phyloP scores from a whole-genome alignment of 371 early-diverging fungal genomes.

The Mortierella sp. region DNA sequence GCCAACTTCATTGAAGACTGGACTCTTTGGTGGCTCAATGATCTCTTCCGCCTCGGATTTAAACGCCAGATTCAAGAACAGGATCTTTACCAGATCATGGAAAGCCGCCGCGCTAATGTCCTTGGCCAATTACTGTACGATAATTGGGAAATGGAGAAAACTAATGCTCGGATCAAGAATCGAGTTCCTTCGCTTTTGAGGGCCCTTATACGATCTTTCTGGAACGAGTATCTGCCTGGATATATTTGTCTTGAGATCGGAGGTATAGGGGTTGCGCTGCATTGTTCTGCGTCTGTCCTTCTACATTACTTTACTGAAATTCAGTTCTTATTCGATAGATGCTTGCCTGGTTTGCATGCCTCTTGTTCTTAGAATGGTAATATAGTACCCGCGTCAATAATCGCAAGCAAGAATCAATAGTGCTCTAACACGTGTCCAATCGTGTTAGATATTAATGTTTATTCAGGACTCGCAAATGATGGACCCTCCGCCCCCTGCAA shows the following conservation, averaged over 20 bases:
- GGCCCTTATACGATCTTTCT: conserved; percentile 37
- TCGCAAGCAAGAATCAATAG: not conserved
- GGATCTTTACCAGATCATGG: conserved; percentile 59
- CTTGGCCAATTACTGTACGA: conserved; percentile 21
- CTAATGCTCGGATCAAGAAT: conserved; percentile 30
- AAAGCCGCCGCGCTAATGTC: conserved; percentile 21
- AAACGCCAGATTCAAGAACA: conserved; percentile 55
- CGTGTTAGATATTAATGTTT: conserved; percentile 29
- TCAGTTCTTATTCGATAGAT: conserved; percentile 9
- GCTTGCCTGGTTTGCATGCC: conserved; percentile 33
- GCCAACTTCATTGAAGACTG: conserved; percentile 47
- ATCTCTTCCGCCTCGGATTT: conserved; percentile 48
- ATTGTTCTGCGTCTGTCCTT: not conserved
- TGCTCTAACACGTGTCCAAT: not conserved
- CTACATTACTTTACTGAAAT: not conserved
- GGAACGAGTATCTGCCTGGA: conserved; percentile 32
- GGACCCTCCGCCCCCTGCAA: conserved; percentile 31
- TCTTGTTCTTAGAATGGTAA: conserved; percentile 30
- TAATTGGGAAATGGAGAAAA: conserved; percentile 34
- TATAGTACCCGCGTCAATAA: not conserved
- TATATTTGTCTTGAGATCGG: conserved; percentile 32
- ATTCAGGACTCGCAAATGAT: conserved; percentile 13
- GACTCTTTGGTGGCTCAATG: conserved; percentile 55
- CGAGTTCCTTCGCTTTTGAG: conserved; percentile 44
- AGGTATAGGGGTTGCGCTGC: conserved; percentile 30